phyloP scores from a whole-genome alignment of 2,329 filamentous ascomycete genomes.

The Penicillium polonicum region DNA sequence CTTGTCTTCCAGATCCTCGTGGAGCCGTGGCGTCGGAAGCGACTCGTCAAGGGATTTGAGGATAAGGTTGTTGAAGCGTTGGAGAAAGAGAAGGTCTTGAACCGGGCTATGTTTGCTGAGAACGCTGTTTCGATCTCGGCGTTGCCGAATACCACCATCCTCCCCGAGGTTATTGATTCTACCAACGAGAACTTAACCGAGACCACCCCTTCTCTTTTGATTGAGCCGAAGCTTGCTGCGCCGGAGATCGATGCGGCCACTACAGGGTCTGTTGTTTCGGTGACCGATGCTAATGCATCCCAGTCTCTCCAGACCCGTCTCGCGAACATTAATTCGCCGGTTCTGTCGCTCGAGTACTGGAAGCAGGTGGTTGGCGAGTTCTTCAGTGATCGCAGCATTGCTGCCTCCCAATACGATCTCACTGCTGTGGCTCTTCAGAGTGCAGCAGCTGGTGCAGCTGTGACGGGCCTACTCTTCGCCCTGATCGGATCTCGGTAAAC shows the following conservation, averaged over 20 bases:
- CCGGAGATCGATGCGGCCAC: constrained; percentile 3
- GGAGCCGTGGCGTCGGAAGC: constrained; percentile 83
- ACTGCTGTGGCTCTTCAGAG: constrained; percentile 69
- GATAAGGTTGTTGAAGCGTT: constrained; percentile 70
- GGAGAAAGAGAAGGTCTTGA: constrained; percentile 62
- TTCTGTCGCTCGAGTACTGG: constrained; percentile 45
- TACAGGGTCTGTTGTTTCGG: background rate
- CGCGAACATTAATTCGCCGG: constrained; percentile 23
- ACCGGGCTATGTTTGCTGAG: constrained; percentile 15
- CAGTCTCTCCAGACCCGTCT: constrained; percentile 27
- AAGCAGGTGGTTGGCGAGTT: constrained; percentile 56
- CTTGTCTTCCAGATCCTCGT: constrained; percentile 82
- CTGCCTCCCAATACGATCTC: constrained; percentile 66
- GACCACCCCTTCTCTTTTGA: background rate
- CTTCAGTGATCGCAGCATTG: constrained; percentile 64
- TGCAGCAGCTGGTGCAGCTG: constrained; percentile 62
- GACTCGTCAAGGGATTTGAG: constrained; percentile 79
- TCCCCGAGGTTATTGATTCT: constrained; percentile 17
- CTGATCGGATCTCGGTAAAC: constrained; percentile 48
- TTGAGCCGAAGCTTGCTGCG: background rate
- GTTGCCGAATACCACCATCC: background rate
- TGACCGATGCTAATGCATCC: background rate
- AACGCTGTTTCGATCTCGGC: constrained; percentile 5
- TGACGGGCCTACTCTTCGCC: constrained; percentile 55
- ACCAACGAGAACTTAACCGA: constrained; percentile 1